Evolutionary conservation across 2,329 filamentous ascomycete genomes (phyloP).

Genomic region (Fusarium multiceps): DNA sequence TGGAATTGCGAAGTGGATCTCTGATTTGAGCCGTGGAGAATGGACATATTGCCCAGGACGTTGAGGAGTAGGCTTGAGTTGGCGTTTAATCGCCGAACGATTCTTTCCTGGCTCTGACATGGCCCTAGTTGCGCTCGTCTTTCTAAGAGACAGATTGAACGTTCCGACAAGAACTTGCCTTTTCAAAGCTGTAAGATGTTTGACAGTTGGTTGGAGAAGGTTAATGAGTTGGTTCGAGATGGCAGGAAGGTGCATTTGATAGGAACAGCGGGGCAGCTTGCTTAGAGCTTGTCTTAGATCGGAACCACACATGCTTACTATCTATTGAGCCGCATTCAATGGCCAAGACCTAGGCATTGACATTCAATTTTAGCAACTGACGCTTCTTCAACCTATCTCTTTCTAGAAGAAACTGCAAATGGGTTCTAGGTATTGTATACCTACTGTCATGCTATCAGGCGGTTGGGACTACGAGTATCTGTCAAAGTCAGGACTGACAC

Average conservation of each 20-base stretch:
- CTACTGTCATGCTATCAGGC: not conserved
- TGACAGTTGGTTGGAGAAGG: not conserved
- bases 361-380: not conserved
- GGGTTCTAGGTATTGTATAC: not conserved
- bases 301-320: not conserved
- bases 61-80: slow-evolving; percentile 44
- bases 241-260: not conserved
- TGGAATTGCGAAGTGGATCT: slow-evolving; percentile 48
- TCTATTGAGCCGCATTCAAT: not conserved
- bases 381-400: not conserved
- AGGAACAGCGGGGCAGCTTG: not conserved
- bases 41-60: slow-evolving; percentile 40
- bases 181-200: not conserved
- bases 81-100: slow-evolving; percentile 35
- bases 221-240: not conserved
- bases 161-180: not conserved
- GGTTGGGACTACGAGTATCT: not conserved
- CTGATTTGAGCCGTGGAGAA: slow-evolving; percentile 41
- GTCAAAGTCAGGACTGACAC: too few species aligned
- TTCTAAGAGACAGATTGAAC: not conserved
- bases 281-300: not conserved
- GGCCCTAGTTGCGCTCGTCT: not conserved
- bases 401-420: not conserved
- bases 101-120: slow-evolving; percentile 36
- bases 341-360: not conserved